Evolutionary conservation across 345 rosid species (phyloP), one percentile per base, ranked within the genome.

Genomic region (Salix udensis): DNA sequence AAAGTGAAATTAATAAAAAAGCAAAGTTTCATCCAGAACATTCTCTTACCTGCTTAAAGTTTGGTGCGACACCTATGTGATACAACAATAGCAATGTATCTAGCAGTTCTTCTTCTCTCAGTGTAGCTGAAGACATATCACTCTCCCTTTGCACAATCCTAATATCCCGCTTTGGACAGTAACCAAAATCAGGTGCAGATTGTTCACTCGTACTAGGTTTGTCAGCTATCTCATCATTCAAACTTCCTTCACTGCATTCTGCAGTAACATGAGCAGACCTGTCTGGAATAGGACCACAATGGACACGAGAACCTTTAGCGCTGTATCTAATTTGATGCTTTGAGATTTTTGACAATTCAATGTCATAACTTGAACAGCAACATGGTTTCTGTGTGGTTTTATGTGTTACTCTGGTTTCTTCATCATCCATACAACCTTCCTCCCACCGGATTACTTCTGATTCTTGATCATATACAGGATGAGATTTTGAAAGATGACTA

Each of bases 161-260:
- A 74, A 79, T 77, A 75, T 87, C 85, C 74, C 82, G 85, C 71
- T 91, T 84, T 7, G 90, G 90, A 70, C 84, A 83, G 84, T 91
- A 96, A 83, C 90, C 88, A 85, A 89, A 93, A 13, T 91, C 98
- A 18, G 94, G 84, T 81, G 89, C 96, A 72, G 98, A 85, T 72
- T 90, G 99, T 86, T 87, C 87, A 74, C 99, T 96, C 61, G 91
- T 85, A 83, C 99, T 91, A 80, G 99, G 97, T 81, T 96, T 96
- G 78, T 96, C 96, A 16, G 82, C 88, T 34, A 96, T 91, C 79
- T 96, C 98, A 78, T 91, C 97, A 83, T 88, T 89, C 83, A 93
- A 83, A 82, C 86, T 91, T 81, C 91, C 90, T 76, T 87, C 75
- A 79, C 88, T 88, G 83, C 97, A 96, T 69, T 93, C 96, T 74